Conservation (phyloP, 129 eudicot genomes). For the Erigeron canadensis region DNA sequence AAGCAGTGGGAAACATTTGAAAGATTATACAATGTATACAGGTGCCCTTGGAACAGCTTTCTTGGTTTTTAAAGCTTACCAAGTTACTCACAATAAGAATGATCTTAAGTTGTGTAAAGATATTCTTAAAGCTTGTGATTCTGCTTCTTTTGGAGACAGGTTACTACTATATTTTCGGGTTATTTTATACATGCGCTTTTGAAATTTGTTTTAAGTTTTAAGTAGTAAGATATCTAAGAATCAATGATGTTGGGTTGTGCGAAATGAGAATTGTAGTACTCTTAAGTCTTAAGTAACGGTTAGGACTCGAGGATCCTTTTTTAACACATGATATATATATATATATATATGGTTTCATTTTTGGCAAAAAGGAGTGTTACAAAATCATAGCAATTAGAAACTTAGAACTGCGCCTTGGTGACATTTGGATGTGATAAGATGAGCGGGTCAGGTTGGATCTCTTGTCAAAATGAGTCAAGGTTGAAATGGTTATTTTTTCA, state of each 20-base stretch:
- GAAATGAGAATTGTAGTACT: background rate
- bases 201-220: background rate
- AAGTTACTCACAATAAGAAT: slow-evolving; percentile 43
- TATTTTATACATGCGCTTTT: background rate
- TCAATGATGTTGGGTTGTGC: background rate
- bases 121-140: slow-evolving; percentile 68
- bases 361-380: background rate
- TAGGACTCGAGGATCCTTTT: background rate
- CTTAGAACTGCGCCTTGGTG: background rate
- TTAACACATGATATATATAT: background rate
- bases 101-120: slow-evolving; percentile 58
- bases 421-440: background rate
- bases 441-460: background rate
- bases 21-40: slow-evolving; percentile 68
- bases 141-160: slow-evolving; percentile 59
- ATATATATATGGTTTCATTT: background rate
- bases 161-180: slow-evolving; percentile 23
- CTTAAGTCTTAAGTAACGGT: background rate
- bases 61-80: slow-evolving; percentile 65
- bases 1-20: slow-evolving; percentile 41
- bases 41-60: slow-evolving; percentile 88
- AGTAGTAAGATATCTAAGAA: background rate
- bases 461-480: background rate
- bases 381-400: background rate
- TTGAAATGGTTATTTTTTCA: too few relatives aligned